These are phyloP conservation scores for Xylaria sp. DNA, from an alignment of 2,329 filamentous ascomycete species.

Conservation along the genomic window DNA sequence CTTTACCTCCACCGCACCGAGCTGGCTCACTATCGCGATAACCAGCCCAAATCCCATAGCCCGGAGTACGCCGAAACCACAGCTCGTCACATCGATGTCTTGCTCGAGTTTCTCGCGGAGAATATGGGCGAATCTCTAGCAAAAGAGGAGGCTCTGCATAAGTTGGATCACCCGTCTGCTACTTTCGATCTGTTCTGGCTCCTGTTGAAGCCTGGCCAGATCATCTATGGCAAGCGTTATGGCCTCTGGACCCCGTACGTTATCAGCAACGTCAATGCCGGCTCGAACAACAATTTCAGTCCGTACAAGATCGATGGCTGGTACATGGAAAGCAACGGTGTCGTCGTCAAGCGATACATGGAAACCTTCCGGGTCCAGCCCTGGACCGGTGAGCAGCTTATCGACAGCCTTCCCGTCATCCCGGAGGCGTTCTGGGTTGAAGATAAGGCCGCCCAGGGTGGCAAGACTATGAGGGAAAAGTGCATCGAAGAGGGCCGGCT, in stretches of 20 bases:
- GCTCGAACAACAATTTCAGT: slow-evolving; percentile 12
- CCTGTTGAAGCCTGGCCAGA: slow-evolving; percentile 57
- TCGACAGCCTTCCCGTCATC: slow-evolving; percentile 54
- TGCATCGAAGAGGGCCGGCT: slow-evolving; percentile 54
- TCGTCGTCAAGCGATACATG: slow-evolving; percentile 52
- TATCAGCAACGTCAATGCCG: slow-evolving; percentile 50
- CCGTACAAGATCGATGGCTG: slow-evolving; percentile 50
- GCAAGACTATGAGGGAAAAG: slow-evolving; percentile 49
- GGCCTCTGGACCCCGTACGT: slow-evolving; percentile 56
- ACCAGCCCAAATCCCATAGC: slow-evolving; percentile 55
- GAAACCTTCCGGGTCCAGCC: slow-evolving; percentile 49
- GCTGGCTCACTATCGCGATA: slow-evolving; percentile 54
- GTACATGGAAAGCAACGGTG: slow-evolving; percentile 51
- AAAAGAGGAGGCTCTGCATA: slow-evolving; percentile 54
- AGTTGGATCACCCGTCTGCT: slow-evolving; percentile 51
- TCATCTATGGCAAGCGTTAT: slow-evolving; percentile 55
- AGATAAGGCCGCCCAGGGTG: slow-evolving; percentile 46
- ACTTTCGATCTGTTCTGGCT: slow-evolving; percentile 60
- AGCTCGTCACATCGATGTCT: slow-evolving; percentile 55
- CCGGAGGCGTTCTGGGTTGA: slow-evolving; percentile 56
- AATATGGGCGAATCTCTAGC: slow-evolving; percentile 51
- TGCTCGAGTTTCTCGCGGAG: slow-evolving; percentile 55
- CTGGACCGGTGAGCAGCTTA: slow-evolving; percentile 57
- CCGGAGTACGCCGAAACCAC: slow-evolving; percentile 54
- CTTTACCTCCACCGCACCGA: slow-evolving; percentile 59